These are phyloP conservation scores for Castanea sativa DNA, from an alignment of 306 rosid species.

Conservation along the genomic window DNA sequence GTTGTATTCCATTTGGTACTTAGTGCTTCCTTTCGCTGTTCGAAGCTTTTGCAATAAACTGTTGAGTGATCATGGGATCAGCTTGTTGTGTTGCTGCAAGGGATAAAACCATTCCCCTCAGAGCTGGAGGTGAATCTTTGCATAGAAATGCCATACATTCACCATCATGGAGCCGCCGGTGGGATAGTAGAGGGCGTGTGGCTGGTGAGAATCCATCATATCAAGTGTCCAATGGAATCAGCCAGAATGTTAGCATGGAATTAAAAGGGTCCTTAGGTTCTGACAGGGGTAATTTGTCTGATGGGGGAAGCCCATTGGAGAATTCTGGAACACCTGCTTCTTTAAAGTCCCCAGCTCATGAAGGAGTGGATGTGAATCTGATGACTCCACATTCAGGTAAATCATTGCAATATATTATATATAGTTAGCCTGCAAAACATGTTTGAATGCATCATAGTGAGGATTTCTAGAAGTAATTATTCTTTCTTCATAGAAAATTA, in stretches of 20 bases:
- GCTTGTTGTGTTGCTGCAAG: constrained; percentile 58
- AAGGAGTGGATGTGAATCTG: constrained; percentile 33
- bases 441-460: background rate
- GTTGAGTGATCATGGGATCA: constrained; percentile 47
- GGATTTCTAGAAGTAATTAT: background rate
- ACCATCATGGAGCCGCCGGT: constrained; percentile 53
- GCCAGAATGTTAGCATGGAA: constrained; percentile 61
- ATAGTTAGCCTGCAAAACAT: background rate
- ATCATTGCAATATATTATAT: background rate
- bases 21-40: background rate
- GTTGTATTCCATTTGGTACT: background rate
- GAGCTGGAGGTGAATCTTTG: constrained; percentile 40
- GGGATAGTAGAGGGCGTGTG: constrained; percentile 55
- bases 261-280: constrained; percentile 53
- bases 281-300: constrained; percentile 60
- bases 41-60: constrained; percentile 7
- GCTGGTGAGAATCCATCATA: constrained; percentile 46
- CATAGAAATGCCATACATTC: constrained; percentile 43
- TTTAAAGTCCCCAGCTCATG: constrained; percentile 52
- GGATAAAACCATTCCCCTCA: constrained; percentile 29
- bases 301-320: constrained; percentile 52
- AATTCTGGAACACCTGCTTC: constrained; percentile 50
- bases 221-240: constrained; percentile 36
- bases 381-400: constrained; percentile 61
- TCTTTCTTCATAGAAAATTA: background rate